phyloP scores from a whole-genome alignment of 1,139 yeast species.

The Kodamaea ohmeri region DNA sequence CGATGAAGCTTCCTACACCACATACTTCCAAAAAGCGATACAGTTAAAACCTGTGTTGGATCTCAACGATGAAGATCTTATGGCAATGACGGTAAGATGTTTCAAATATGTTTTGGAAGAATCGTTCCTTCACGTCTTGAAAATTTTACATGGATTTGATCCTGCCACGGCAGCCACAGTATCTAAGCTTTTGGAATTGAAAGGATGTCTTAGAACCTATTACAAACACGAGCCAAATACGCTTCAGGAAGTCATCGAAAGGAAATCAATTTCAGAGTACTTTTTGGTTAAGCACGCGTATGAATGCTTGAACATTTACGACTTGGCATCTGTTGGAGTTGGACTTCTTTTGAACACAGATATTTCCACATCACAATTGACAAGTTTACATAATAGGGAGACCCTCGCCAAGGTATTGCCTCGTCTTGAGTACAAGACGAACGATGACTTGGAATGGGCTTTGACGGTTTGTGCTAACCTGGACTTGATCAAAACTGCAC shows the following conservation, averaged over 20 bases:
- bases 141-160: conserved; percentile 61
- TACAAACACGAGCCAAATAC: conserved; percentile 22
- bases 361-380: conserved; percentile 23
- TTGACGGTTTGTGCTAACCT: conserved; percentile 52
- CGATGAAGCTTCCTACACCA: conserved; percentile 31
- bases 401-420: conserved; percentile 63
- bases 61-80: conserved; percentile 27
- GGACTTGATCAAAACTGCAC: conserved; percentile 51
- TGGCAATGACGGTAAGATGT: conserved; percentile 49
- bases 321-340: conserved; percentile 63
- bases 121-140: conserved; percentile 57
- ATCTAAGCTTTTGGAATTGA: conserved; percentile 62
- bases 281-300: conserved; percentile 61
- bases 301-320: conserved; percentile 49
- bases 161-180: conserved; percentile 66
- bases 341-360: conserved; percentile 44
- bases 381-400: conserved; percentile 31
- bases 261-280: conserved; percentile 55
- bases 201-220: conserved; percentile 57
- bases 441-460: conserved; percentile 82
- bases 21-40: conserved; percentile 34
- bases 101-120: conserved; percentile 60
- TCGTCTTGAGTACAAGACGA: conserved; percentile 53
- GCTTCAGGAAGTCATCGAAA: conserved; percentile 12
- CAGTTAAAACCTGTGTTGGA: conserved; percentile 30